Conservation (phyloP, 1,284 basidiomycete species). For the Naganishia cerealis region DNA sequence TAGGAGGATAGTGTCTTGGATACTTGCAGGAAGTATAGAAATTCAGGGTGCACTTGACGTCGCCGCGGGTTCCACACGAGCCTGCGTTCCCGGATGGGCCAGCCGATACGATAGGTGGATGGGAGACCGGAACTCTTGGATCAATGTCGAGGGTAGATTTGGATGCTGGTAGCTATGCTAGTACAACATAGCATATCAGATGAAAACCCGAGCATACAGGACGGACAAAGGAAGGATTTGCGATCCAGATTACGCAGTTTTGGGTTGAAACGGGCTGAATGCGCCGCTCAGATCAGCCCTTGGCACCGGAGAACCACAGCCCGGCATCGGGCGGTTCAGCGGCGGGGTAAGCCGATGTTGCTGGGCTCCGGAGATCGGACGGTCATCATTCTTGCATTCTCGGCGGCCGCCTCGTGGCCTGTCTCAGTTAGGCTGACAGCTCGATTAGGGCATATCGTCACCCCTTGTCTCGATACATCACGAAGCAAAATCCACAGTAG, state of each 20-base stretch:
- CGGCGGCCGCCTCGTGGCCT: background rate
- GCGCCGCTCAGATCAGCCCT: too few relatives aligned
- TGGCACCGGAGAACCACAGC: too few relatives aligned
- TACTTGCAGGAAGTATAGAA: background rate
- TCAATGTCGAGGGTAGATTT: background rate
- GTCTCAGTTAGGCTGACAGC: conserved; percentile 1
- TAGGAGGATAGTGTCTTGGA: background rate
- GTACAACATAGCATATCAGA: background rate
- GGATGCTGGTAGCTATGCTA: background rate
- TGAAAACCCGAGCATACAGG: background rate
- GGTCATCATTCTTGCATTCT: too few relatives aligned
- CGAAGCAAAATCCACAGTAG: background rate
- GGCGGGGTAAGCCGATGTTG: too few relatives aligned
- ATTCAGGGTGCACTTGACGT: background rate
- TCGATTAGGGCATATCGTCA: background rate
- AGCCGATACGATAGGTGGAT: background rate
- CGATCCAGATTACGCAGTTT: conserved; percentile 3
- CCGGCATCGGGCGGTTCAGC: too few relatives aligned
- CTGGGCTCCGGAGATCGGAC: too few relatives aligned
- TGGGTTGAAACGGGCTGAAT: background rate
- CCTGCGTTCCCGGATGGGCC: background rate
- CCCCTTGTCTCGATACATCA: background rate
- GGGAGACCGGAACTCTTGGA: background rate
- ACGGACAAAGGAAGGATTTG: background rate
- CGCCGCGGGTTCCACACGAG: background rate